Conservation (phyloP, 225 moss, liverwort and hornwort genomes). For the Ulota crispa region DNA sequence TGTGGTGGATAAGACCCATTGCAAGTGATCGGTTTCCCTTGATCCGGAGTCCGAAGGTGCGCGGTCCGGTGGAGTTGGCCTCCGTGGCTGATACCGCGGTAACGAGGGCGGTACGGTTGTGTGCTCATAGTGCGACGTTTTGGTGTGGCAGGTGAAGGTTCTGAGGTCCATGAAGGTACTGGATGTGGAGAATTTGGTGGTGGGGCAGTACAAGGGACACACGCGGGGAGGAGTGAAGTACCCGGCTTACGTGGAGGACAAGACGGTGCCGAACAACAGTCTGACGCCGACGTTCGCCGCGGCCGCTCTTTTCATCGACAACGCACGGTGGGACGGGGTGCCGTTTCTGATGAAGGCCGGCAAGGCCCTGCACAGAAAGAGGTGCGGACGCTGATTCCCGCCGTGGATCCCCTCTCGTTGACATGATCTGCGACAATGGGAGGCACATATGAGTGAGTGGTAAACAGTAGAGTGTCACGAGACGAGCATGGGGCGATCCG, state of each 20-base stretch:
- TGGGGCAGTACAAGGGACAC: conserved; percentile 95
- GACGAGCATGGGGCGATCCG: background rate
- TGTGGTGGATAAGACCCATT: background rate
- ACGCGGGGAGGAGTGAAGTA: conserved; percentile 78
- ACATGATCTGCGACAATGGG: background rate
- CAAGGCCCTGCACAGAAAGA: conserved; percentile 82
- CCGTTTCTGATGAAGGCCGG: conserved; percentile 99
- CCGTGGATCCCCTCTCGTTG: background rate
- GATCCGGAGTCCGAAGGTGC: background rate
- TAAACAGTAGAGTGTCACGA: no score
- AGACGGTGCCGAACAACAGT: conserved; percentile 91
- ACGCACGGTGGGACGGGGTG: conserved; percentile 97
- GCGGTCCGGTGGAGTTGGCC: no score
- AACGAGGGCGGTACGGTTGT: background rate
- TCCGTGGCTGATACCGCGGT: background rate
- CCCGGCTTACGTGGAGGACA: conserved; percentile 90
- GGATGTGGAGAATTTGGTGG: conserved; percentile 68
- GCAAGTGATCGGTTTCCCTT: background rate
- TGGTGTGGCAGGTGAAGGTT: conserved; percentile 83
- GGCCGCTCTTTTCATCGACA: conserved; percentile 92
- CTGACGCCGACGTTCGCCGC: conserved; percentile 96
- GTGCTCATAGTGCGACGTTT: background rate
- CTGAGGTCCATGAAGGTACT: conserved; percentile 86
- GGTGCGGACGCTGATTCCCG: conserved; percentile 35
- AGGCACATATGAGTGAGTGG: no score